Percentiles rank a stretch among this genome's conserved stretches.
phyloP scores from a whole-genome alignment of 2,329 filamentous ascomycete genomes.

The Kalaharituber pfeilii region DNA sequence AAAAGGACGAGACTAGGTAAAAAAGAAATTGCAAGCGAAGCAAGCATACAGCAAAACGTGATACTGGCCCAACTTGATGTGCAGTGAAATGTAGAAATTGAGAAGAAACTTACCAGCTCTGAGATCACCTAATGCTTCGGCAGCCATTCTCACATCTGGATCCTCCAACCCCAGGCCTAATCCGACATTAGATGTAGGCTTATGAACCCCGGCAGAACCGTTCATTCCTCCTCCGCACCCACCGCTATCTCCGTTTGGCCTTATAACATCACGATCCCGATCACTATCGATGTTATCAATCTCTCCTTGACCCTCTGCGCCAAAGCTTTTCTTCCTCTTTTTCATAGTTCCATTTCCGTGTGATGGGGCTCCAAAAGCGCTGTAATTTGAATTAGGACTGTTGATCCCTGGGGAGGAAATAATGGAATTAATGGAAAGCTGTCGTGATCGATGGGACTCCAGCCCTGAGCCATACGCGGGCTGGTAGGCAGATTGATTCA shows the following conservation, averaged over 20 bases:
- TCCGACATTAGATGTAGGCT: conserved; percentile 8
- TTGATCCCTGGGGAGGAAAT: background rate
- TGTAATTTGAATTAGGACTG: background rate
- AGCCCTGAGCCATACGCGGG: background rate
- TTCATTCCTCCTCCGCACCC: background rate
- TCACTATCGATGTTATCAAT: background rate
- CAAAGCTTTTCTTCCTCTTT: background rate
- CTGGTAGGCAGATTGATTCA: background rate
- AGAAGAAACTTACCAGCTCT: conserved; percentile 42
- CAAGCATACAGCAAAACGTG: no score
- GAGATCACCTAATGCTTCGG: conserved; percentile 58
- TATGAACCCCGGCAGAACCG: background rate
- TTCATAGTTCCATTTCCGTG: background rate
- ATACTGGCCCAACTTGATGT: background rate
- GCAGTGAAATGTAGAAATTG: background rate
- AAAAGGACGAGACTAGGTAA: no score
- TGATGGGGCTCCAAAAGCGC: background rate
- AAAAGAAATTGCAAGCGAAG: no score
- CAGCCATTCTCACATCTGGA: conserved; percentile 50
- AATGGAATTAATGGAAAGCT: background rate
- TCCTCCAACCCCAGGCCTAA: conserved; percentile 36
- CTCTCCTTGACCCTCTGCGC: background rate
- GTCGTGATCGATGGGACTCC: background rate
- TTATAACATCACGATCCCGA: background rate
- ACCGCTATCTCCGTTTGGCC: background rate